Base-by-base conservation (phyloP, 192 early-diverging fungal genomes). In the Rhizophagus prolifer region DNA sequence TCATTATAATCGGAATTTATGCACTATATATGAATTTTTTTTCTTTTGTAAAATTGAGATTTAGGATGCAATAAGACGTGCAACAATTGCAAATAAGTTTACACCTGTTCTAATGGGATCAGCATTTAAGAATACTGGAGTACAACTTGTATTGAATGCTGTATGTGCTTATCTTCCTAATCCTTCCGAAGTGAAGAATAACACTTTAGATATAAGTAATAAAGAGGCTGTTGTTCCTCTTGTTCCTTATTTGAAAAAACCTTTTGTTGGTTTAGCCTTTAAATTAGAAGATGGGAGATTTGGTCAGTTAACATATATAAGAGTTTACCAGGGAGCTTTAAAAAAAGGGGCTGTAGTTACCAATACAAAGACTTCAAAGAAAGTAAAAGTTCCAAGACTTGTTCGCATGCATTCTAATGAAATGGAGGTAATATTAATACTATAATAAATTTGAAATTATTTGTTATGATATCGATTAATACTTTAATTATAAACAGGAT, bases 401-500 rank as follows among this genome's bases (percentile, higher is more conserved):
- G 96, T 95, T 62, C 95, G 97, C 70, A 99, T 99, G 97, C 97
- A 99, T 85, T 94, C 97, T 71, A 93, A 96, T 77, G 94, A 97
- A 80, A 95, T 98, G 92, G 96, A 99, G 65, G 75, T 68, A 67
- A 58, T 67, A 26, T 44, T 23, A 10, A n/a, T n/a, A 16, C 38
- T 36, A 34, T 66, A 21, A 38, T 9, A 19, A 41, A 44, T 1
- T 44, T 13, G 21, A 31, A 9, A 36, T 38, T 67, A 7, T 4
- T 38, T 66, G 8, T 36, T 31, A 36, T 41, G 60, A 30, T 13
- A 19, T 9, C 7, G 4, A 60, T 12, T 59, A 12, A 12, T 4
- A 16, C 38, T 14, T 36, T 9, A n/a, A 28, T 50, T 6, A 30
- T 25, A 54, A 38, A 38, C 28, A 75, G 86, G 97, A 99, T 83